Conservation (phyloP, 2,329 filamentous ascomycete genomes). For the Colletotrichum chrysophilum region DNA sequence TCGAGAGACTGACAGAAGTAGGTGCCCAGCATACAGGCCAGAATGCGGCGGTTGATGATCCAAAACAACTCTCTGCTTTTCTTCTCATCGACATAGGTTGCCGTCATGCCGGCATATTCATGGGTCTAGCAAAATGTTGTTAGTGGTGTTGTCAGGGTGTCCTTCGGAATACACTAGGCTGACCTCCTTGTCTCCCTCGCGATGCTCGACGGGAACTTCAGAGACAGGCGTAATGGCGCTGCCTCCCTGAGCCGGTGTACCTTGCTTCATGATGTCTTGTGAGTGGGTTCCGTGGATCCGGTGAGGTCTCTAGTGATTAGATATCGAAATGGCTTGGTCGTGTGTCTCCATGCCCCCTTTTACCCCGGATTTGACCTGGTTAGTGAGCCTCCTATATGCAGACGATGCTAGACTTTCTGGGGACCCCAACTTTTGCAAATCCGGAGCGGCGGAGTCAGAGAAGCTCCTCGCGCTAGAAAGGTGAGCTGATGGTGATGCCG, state of each 20-base stretch:
- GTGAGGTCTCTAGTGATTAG: background rate
- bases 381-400: background rate
- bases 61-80: constrained; percentile 54
- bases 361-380: background rate
- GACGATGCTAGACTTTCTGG: background rate
- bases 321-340: background rate
- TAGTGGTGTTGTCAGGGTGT: background rate
- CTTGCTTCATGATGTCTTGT: background rate
- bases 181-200: background rate
- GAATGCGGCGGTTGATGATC: constrained; percentile 51
- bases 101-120: background rate
- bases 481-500: constrained; percentile 1
- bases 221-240: background rate
- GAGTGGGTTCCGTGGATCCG: background rate
- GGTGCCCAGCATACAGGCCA: constrained; percentile 55
- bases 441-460: constrained; percentile 1
- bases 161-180: background rate
- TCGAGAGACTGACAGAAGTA: constrained; percentile 47
- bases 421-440: background rate
- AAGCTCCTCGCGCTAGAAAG: background rate
- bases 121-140: background rate
- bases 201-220: background rate
- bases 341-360: background rate
- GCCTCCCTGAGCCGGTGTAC: background rate
- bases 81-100: constrained; percentile 51